Percentiles rank a stretch among this genome's conserved stretches.
Evolutionary conservation across 2,329 filamentous ascomycete species (phyloP).

Genomic region (Claviceps monticola): DNA sequence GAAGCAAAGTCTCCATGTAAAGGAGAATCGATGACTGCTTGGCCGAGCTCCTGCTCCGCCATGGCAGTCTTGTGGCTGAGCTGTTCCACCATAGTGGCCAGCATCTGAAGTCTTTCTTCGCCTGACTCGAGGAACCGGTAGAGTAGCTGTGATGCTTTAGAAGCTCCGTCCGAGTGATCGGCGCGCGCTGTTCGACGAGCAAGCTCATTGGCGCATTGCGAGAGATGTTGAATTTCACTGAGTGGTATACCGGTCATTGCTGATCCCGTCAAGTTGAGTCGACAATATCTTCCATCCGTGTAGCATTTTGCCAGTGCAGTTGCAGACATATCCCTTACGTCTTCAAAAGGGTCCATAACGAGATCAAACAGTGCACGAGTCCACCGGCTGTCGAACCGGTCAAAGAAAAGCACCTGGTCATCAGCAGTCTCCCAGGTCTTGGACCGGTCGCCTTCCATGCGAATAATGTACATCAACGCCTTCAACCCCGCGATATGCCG

Average conservation of each 20-base stretch:
- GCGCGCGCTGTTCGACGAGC: constrained; percentile 65
- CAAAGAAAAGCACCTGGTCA: constrained; percentile 26
- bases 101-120: constrained; percentile 32
- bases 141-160: constrained; percentile 58
- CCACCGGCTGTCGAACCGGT: constrained; percentile 34
- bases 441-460: constrained; percentile 48
- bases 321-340: constrained; percentile 54
- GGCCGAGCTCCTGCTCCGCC: constrained; percentile 51
- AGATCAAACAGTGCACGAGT: constrained; percentile 60
- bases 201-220: constrained; percentile 37
- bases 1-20: constrained; percentile 59
- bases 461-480: constrained; percentile 52
- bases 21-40: constrained; percentile 51
- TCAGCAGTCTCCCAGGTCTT: constrained; percentile 25
- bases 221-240: constrained; percentile 30
- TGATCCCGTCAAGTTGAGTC: constrained; percentile 11
- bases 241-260: constrained; percentile 8
- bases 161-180: constrained; percentile 85
- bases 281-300: constrained; percentile 21
- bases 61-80: constrained; percentile 51
- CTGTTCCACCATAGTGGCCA: constrained; percentile 42
- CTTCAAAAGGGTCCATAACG: constrained; percentile 81
- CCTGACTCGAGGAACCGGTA: constrained; percentile 39
- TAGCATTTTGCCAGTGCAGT: constrained; percentile 36
- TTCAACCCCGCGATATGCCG: constrained; percentile 72